Evolutionary conservation across 1,139 yeast genomes (phyloP).

Genomic region (Candida albicans): DNA sequence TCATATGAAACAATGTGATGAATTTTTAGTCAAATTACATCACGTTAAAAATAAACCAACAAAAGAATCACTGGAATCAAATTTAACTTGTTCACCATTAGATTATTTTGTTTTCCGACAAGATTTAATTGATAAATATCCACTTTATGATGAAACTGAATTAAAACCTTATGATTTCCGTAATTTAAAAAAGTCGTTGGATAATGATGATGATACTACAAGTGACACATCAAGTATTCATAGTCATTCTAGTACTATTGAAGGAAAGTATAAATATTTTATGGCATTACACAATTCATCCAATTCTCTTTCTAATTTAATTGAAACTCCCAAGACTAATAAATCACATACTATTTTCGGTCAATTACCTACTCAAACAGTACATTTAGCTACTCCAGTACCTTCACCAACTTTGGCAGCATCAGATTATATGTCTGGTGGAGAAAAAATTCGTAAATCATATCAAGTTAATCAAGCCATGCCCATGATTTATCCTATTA

Average conservation of each 20-base stretch:
- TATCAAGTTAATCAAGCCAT: conserved; percentile 77
- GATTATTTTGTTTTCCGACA: conserved; percentile 80
- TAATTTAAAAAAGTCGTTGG: conserved; percentile 17
- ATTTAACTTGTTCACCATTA: conserved; percentile 64
- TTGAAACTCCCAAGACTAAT: conserved; percentile 60
- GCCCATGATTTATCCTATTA: conserved; percentile 73
- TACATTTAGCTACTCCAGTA: conserved; percentile 86
- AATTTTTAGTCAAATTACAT: conserved; percentile 45
- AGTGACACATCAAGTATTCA: conserved; percentile 3
- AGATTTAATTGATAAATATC: conserved; percentile 73
- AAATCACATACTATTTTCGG: conserved; percentile 54
- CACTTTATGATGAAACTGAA: conserved; percentile 46
- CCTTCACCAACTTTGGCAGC: conserved; percentile 83
- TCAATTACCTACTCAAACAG: conserved; percentile 59
- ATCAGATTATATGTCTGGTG: conserved; percentile 52
- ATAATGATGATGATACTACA: conserved; percentile 1
- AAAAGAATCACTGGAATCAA: conserved; percentile 18
- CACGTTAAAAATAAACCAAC: conserved; percentile 37
- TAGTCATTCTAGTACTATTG: conserved; percentile 14
- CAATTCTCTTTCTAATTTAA: conserved; percentile 53
- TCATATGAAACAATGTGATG: conserved; percentile 47
- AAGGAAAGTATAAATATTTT: conserved; percentile 30
- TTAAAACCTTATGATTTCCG: conserved; percentile 19
- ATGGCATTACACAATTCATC: conserved; percentile 48
- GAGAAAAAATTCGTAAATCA: conserved; percentile 67